Evolutionary conservation across 1,284 basidiomycete genomes (phyloP).

Genomic region (Exsudoporus floridanus): DNA sequence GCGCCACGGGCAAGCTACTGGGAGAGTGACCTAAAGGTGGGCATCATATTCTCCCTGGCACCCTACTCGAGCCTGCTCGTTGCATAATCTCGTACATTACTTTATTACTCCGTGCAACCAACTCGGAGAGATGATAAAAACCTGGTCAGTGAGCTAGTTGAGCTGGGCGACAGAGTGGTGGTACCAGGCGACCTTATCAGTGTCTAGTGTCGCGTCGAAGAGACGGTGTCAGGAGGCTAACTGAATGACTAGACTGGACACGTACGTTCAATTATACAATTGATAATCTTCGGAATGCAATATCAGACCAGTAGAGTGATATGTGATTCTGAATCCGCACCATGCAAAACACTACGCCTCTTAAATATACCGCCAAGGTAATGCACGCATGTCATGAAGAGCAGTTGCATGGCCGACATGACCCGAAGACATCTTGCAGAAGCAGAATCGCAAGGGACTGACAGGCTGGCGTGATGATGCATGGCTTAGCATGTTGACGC

Average conservation of each 20-base stretch:
- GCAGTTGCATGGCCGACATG: not conserved
- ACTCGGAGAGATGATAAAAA: not conserved
- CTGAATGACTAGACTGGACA: not conserved
- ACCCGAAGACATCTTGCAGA: constrained; percentile 8
- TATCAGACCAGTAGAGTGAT: constrained; percentile 21
- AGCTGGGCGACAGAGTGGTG: no score
- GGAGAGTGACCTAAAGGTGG: not conserved
- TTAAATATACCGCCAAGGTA: constrained; percentile 17
- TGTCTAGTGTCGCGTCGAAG: no score
- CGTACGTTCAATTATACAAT: constrained; percentile 27
- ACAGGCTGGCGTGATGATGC: no score
- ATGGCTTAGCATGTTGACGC: no score
- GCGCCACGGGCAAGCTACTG: not conserved
- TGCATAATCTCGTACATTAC: not conserved
- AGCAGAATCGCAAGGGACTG: not conserved
- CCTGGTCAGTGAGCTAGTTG: no score
- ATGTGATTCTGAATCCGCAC: constrained; percentile 12
- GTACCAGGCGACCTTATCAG: no score
- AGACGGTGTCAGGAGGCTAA: not conserved
- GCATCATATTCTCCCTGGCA: not conserved
- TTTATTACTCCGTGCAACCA: not conserved
- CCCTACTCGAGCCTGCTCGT: not conserved
- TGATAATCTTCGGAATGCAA: constrained; percentile 7
- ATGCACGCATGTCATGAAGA: constrained; percentile 9
- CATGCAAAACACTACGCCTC: not conserved